Evolutionary conservation across 2,329 filamentous ascomycete genomes (phyloP), one percentile per base, ranked within the genome.

Genomic region (Alternaria brassicae): DNA sequence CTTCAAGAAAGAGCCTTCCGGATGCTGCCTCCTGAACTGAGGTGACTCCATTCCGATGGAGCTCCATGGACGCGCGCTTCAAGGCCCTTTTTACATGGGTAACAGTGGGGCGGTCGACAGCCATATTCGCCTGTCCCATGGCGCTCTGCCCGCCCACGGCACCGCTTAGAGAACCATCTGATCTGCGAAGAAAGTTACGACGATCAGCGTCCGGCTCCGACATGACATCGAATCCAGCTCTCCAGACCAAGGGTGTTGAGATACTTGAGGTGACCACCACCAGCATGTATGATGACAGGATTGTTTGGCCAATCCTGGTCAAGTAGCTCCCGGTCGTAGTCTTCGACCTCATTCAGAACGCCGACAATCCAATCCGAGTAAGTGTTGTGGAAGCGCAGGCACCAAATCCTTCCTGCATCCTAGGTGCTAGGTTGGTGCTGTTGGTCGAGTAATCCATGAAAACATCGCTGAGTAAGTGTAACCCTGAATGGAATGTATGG

Each of bases 1-100:
- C 72, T 13, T 67, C 53, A 4, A 75, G 53, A 23, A 69, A 56
- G 1, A 65, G n/a, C 3, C 66, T 66, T 32, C 70, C 73, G 6
- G 71, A 60, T 1, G 65, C 65, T 15, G 72, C 72, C 48, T 75
- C 72, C 52, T 75, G 72, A 28, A 61, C 66, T 13, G 64, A 69
- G 1, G 72, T 75, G 3, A 75, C 68, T 7, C 71, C 72, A 4
- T 56, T 65, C 15, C 55, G 56, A 34, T 72, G 71, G 5, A 63
- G 58, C n/a, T 61, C 56, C 2, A 36, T 37, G 8, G 69, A 54
- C 17, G 63, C 68, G 9, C 58, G 53, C 2, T 64, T 48, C 15
- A 75, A 55, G 12, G 61, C 65, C 21, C 65, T 56, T 47, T 73
- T 72, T 12, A 66, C 58, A 21, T 73, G 68, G 2, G 60, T 47